phyloP scores from a whole-genome alignment of 2,329 filamentous ascomycete species.

The Phymatotrichopsis omnivora region DNA sequence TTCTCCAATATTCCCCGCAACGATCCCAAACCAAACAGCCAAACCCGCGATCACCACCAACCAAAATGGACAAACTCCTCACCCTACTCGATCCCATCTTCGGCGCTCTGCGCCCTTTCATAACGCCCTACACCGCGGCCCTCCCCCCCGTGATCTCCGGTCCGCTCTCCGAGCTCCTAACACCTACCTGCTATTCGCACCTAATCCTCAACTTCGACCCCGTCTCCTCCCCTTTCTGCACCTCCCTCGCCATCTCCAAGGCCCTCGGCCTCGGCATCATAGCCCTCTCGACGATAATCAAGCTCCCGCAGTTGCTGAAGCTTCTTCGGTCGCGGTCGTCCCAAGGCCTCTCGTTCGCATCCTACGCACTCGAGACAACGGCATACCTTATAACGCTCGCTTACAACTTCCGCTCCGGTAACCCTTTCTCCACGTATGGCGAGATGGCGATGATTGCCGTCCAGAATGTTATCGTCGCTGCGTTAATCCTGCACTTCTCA shows the following conservation, averaged over 20 bases:
- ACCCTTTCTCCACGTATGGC: conserved; percentile 93
- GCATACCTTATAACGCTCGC: conserved; percentile 81
- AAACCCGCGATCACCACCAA: neutral
- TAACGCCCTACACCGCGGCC: conserved; percentile 57
- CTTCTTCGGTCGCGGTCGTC: conserved; percentile 70
- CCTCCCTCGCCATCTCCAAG: conserved; percentile 87
- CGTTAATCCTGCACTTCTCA: conserved; percentile 75
- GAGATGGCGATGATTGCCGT: conserved; percentile 85
- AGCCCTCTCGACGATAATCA: conserved; percentile 79
- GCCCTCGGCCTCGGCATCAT: conserved; percentile 90
- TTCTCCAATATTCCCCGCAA: neutral
- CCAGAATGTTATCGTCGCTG: conserved; percentile 83
- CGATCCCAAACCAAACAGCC: neutral
- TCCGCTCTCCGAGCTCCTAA: conserved; percentile 67
- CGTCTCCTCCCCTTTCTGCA: conserved; percentile 61
- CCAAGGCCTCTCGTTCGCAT: conserved; percentile 75
- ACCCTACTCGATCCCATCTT: conserved; percentile 58
- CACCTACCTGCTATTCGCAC: conserved; percentile 71
- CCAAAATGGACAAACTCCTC: conserved; percentile 51
- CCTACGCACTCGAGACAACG: conserved; percentile 83
- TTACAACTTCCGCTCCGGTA: conserved; percentile 83
- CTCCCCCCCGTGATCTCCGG: conserved; percentile 66
- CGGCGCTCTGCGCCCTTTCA: conserved; percentile 48
- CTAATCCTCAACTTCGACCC: conserved; percentile 75
- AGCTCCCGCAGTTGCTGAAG: conserved; percentile 94